Evolutionary conservation across 2,329 filamentous ascomycete genomes (phyloP).

Genomic region (Colletotrichum tamarilloi): DNA sequence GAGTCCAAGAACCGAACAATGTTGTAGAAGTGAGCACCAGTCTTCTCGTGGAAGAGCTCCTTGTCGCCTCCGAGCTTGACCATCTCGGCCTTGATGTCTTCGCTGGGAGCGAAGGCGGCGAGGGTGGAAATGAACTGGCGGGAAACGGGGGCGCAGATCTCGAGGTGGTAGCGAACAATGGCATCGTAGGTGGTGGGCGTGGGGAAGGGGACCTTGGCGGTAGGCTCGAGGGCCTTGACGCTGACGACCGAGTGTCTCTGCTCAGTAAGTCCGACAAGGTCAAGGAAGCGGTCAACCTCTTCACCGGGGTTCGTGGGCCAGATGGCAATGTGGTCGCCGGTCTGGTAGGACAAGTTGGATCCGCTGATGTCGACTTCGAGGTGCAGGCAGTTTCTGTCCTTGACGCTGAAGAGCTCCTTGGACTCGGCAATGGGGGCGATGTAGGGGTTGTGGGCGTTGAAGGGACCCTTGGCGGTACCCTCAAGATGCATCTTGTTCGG

Average conservation of each 20-base stretch:
- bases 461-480: conserved; percentile 84
- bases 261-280: conserved; percentile 77
- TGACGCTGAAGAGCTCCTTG: conserved; percentile 88
- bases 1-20: conserved; percentile 85
- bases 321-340: conserved; percentile 95
- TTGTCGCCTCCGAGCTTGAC: conserved; percentile 90
- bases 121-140: conserved; percentile 93
- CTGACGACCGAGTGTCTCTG: conserved; percentile 87
- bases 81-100: conserved; percentile 88
- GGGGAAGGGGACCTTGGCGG: conserved; percentile 97
- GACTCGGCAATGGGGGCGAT: conserved; percentile 94
- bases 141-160: conserved; percentile 94
- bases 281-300: conserved; percentile 91
- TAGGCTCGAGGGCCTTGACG: conserved; percentile 92
- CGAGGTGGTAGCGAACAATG: conserved; percentile 93
- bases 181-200: conserved; percentile 97
- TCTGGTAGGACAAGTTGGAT: conserved; percentile 93
- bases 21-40: conserved; percentile 85
- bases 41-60: conserved; percentile 92
- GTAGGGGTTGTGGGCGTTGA: conserved; percentile 96
- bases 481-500: conserved; percentile 97
- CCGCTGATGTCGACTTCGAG: conserved; percentile 93
- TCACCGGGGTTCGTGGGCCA: conserved; percentile 96
- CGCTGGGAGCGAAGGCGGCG: conserved; percentile 88
- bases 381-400: conserved; percentile 94